These are phyloP conservation scores for Drechslerella dactyloides DNA, from an alignment of 2,329 filamentous ascomycete genomes.

Conservation along the genomic window DNA sequence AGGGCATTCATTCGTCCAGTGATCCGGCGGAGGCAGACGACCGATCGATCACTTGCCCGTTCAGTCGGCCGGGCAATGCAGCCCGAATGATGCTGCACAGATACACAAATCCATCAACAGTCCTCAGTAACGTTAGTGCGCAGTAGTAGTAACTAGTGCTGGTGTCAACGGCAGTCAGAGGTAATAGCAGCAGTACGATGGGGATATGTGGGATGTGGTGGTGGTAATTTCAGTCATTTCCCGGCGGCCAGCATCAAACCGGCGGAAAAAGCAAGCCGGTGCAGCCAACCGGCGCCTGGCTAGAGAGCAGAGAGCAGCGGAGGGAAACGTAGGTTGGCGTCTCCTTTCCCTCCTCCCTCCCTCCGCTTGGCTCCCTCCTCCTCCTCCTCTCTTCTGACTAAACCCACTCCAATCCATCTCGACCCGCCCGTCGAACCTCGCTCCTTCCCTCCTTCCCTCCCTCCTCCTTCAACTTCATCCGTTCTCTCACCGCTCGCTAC, in stretches of 20 bases:
- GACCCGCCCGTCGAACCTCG: background rate
- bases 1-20: background rate
- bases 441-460: background rate
- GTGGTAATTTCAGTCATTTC: constrained; percentile 4
- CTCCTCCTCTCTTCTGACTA: background rate
- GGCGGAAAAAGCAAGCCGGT: background rate
- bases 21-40: constrained; percentile 2
- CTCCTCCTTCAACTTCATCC: background rate
- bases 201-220: background rate
- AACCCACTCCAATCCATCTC: background rate
- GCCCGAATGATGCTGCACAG: too few relatives aligned
- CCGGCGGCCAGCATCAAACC: background rate
- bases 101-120: too few relatives aligned
- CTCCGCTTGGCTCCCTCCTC: background rate
- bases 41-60: background rate
- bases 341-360: background rate
- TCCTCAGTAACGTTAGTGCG: too few relatives aligned
- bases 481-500: background rate
- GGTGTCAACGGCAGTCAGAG: too few relatives aligned
- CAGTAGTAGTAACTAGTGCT: too few relatives aligned
- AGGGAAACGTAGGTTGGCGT: too few relatives aligned
- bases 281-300: background rate
- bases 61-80: too few relatives aligned
- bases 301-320: background rate
- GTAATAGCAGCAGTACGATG: background rate